Percentiles rank a stretch among this genome's conserved stretches.
Conservation (phyloP, 805 yeast genomes). For the Myxozyma neotropica region DNA sequence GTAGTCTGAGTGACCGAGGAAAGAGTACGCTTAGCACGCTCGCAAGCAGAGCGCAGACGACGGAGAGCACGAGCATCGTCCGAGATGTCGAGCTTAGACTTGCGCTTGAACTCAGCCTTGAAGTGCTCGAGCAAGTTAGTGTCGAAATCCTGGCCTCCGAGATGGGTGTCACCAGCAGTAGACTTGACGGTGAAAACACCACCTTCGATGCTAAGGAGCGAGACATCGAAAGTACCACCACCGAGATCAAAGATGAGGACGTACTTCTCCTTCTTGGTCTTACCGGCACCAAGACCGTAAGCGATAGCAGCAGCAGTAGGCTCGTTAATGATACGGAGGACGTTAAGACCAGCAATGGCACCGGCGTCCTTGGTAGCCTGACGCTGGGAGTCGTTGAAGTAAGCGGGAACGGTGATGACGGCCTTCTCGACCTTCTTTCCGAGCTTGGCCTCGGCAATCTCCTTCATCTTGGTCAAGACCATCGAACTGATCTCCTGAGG, state of each 20-base stretch:
- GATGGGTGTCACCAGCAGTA: conserved; percentile 98
- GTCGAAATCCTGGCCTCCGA: conserved; percentile 99
- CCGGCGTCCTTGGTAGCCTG: conserved; percentile 92
- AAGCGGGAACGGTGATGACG: conserved; percentile 85
- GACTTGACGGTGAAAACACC: conserved; percentile 97
- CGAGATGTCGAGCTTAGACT: conserved; percentile 89
- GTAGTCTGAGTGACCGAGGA: conserved; percentile 96
- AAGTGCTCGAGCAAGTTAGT: conserved; percentile 92
- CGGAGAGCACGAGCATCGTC: conserved; percentile 93
- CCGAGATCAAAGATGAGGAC: conserved; percentile 92
- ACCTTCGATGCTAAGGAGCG: conserved; percentile 86
- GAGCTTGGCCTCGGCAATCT: conserved; percentile 77
- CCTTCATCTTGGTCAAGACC: conserved; percentile 88
- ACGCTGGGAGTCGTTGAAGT: conserved; percentile 86
- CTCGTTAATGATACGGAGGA: conserved; percentile 82
- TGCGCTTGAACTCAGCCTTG: conserved; percentile 92
- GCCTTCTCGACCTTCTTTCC: conserved; percentile 82
- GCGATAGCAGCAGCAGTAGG: conserved; percentile 98
- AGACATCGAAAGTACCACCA: conserved; percentile 98
- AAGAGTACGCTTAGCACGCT: conserved; percentile 97
- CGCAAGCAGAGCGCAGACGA: conserved; percentile 98
- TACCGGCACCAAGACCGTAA: conserved; percentile 91
- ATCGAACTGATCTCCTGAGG: conserved; percentile 95
- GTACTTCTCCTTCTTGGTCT: conserved; percentile 79
- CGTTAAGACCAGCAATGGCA: conserved; percentile 81